Conservation (phyloP, 164 flowering plant genomes). For the Umbilicus rupestris region DNA sequence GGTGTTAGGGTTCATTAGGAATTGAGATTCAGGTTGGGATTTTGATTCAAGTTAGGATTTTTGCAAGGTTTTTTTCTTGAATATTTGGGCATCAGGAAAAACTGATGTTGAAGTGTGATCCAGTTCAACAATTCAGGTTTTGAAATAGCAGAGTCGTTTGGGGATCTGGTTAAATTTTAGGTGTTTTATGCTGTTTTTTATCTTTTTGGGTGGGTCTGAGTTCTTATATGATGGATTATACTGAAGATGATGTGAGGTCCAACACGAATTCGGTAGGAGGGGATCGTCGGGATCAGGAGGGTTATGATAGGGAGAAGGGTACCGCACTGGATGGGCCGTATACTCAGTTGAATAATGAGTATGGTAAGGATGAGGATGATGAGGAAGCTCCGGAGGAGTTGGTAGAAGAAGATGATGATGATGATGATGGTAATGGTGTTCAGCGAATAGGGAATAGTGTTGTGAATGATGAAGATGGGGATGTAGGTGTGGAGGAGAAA, state of each 20-base stretch:
- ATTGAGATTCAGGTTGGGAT: too few relatives aligned
- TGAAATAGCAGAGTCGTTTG: too few relatives aligned
- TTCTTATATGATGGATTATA: slow-evolving; percentile 25
- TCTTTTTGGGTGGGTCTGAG: too few relatives aligned
- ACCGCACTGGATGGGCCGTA: slow-evolving; percentile 12
- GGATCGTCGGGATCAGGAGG: slow-evolving; percentile 22
- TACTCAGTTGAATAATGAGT: slow-evolving; percentile 11
- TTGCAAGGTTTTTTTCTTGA: too few relatives aligned
- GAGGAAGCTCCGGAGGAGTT: slow-evolving; percentile 17
- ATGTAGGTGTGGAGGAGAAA: slow-evolving; percentile 13
- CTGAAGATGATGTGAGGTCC: slow-evolving; percentile 30
- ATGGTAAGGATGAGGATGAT: slow-evolving; percentile 21
- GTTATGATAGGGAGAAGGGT: slow-evolving; percentile 23
- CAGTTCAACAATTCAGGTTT: not conserved
- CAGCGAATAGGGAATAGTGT: slow-evolving; percentile 8
- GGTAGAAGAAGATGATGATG: slow-evolving; percentile 17
- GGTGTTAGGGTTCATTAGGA: too few relatives aligned
- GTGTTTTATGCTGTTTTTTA: too few relatives aligned
- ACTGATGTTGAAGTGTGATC: too few relatives aligned
- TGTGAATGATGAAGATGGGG: slow-evolving; percentile 16
- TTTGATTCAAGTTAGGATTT: too few relatives aligned
- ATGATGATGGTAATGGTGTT: slow-evolving; percentile 9
- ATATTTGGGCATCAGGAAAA: too few relatives aligned
- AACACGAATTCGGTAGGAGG: slow-evolving; percentile 21
- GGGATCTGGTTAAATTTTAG: too few relatives aligned